These are phyloP conservation scores for Solanum hybrid DNA, from an alignment of 305 asterid genomes.

Conservation along the genomic window DNA sequence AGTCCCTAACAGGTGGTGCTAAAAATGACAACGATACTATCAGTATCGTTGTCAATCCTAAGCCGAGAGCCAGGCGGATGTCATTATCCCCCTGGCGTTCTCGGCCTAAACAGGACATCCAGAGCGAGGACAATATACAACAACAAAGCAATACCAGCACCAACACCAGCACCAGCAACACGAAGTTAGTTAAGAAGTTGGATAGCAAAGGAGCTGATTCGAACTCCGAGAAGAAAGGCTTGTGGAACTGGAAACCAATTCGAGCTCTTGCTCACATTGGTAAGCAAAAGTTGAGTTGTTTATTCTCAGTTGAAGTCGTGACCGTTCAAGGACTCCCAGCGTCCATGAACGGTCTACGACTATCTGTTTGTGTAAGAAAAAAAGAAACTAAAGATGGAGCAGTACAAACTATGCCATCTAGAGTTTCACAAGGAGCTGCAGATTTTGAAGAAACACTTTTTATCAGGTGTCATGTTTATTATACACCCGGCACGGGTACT, in stretches of 20 bases:
- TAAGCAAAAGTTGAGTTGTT: constrained; percentile 82
- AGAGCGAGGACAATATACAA: not conserved
- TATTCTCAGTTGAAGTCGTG: constrained; percentile 77
- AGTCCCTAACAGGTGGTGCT: constrained; percentile 11
- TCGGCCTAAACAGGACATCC: constrained; percentile 32
- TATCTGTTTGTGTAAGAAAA: constrained; percentile 68
- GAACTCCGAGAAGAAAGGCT: constrained; percentile 39
- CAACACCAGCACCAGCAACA: not conserved
- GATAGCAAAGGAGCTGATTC: constrained; percentile 18
- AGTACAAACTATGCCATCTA: constrained; percentile 86
- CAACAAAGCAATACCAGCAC: not conserved
- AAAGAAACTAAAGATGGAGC: constrained; percentile 61
- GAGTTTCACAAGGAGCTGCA: constrained; percentile 68
- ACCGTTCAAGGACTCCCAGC: constrained; percentile 55
- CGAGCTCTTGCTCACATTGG: constrained; percentile 64
- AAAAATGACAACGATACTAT: constrained; percentile 14
- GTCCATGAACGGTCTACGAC: constrained; percentile 89
- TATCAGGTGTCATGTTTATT: constrained; percentile 71
- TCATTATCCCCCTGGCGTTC: constrained; percentile 86
- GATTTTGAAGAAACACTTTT: constrained; percentile 91
- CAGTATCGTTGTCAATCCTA: constrained; percentile 37
- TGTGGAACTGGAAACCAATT: constrained; percentile 89
- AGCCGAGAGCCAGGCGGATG: constrained; percentile 57
- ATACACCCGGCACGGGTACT: constrained; percentile 30
- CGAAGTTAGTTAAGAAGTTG: constrained; percentile 17